Percentiles rank a stretch among this genome's conserved stretches.
phyloP scores from a whole-genome alignment of 2,329 filamentous ascomycete species.

The Akanthomyces dipterigenus region DNA sequence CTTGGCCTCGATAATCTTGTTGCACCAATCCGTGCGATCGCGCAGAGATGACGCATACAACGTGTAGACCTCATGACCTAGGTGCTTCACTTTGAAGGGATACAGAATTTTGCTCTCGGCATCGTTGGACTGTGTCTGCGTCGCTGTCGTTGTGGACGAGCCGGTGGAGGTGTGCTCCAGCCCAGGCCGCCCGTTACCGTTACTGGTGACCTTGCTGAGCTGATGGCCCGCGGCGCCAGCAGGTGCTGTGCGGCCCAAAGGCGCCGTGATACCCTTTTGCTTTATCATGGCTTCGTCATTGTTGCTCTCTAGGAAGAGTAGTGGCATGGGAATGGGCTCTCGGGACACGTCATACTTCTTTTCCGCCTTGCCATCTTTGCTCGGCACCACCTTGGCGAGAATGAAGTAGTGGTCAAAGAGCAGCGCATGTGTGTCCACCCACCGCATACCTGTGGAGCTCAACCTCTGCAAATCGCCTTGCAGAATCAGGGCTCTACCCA shows the following conservation, averaged over 20 bases:
- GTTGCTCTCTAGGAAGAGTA: conserved; percentile 85
- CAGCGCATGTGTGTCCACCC: conserved; percentile 89
- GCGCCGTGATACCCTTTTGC: conserved; percentile 64
- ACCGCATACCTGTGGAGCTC: conserved; percentile 82
- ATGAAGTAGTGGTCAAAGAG: conserved; percentile 97
- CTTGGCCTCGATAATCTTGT: conserved; percentile 91
- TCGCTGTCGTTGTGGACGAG: conserved; percentile 48
- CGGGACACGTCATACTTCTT: conserved; percentile 95
- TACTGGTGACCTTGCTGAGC: conserved; percentile 48
- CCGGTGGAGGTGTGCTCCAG: conserved; percentile 63
- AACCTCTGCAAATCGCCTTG: conserved; percentile 84
- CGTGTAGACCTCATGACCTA: conserved; percentile 89
- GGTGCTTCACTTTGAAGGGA: conserved; percentile 91
- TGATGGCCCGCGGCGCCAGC: conserved; percentile 53
- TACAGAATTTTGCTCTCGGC: conserved; percentile 79
- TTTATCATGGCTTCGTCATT: conserved; percentile 89
- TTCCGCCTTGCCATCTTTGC: conserved; percentile 62
- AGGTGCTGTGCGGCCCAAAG: conserved; percentile 52
- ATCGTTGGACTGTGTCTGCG: conserved; percentile 49
- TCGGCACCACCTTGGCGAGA: conserved; percentile 69
- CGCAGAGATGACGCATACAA: conserved; percentile 74
- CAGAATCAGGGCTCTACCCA: conserved; percentile 85
- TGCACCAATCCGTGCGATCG: conserved; percentile 81
- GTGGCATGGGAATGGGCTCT: conserved; percentile 92
- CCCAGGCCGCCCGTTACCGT: conserved; percentile 46